Conservation (phyloP, 1,139 yeast genomes). For the Dujonia santamariae region DNA sequence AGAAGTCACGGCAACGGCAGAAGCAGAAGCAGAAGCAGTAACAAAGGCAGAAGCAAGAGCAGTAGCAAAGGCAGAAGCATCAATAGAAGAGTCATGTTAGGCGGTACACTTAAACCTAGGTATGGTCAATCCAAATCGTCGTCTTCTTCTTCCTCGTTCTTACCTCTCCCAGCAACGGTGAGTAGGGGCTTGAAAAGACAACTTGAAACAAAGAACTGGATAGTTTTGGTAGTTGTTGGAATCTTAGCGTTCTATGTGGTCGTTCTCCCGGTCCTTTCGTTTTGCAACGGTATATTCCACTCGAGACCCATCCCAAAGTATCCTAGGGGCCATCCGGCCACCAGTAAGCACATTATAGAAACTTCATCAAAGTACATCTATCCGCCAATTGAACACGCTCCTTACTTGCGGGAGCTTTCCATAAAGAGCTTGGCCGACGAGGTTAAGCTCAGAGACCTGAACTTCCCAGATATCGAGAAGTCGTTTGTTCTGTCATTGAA, state of each 20-base stretch:
- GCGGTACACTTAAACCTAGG: slow-evolving; percentile 23
- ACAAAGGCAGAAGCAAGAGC: no score
- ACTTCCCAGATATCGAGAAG: slow-evolving; percentile 36
- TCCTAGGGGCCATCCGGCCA: slow-evolving; percentile 35
- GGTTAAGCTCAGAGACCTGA: slow-evolving; percentile 36
- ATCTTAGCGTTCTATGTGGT: slow-evolving; percentile 5
- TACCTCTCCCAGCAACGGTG: slow-evolving; percentile 37
- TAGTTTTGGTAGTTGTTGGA: neutral
- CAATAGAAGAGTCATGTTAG: no score
- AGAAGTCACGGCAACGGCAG: no score
- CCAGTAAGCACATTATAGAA: slow-evolving; percentile 32
- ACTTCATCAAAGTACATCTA: slow-evolving; percentile 54
- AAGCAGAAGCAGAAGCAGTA: no score
- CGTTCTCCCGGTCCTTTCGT: slow-evolving; percentile 4
- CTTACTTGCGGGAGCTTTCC: slow-evolving; percentile 53
- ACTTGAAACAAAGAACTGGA: neutral
- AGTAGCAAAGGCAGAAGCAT: no score
- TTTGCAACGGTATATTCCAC: slow-evolving; percentile 9
- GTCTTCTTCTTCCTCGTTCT: slow-evolving; percentile 15
- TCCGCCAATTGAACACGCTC: slow-evolving; percentile 68
- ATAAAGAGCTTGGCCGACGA: slow-evolving; percentile 48
- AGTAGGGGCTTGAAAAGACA: slow-evolving; percentile 6
- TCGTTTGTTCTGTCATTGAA: slow-evolving; percentile 35
- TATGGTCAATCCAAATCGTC: slow-evolving; percentile 16
- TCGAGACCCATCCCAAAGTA: slow-evolving; percentile 14